phyloP scores from a whole-genome alignment of 208 protist species.

The Endotrypanum monterogeii region DNA sequence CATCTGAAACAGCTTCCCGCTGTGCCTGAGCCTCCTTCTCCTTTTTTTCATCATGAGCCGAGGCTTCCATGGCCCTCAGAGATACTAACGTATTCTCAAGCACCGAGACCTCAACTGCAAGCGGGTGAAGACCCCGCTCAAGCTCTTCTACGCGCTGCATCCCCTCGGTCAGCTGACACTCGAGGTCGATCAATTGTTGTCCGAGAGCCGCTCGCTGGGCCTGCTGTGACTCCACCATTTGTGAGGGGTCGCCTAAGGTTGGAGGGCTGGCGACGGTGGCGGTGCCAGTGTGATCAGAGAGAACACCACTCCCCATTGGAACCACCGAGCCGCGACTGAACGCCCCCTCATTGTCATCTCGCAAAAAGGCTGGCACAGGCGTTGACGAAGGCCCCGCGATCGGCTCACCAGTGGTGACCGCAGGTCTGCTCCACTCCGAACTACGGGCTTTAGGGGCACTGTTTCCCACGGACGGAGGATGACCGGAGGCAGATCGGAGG shows the following conservation, averaged over 20 bases:
- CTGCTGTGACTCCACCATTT: neutral
- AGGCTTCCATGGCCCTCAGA: constrained; percentile 13
- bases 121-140: constrained; percentile 10
- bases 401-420: neutral
- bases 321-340: no score
- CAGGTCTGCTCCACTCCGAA: neutral
- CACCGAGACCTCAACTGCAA: constrained; percentile 9
- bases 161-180: constrained; percentile 5
- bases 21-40: constrained; percentile 4
- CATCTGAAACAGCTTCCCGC: neutral
- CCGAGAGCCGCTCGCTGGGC: neutral
- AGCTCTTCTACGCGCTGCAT: constrained; percentile 15
- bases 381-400: neutral
- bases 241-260: neutral
- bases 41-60: neutral
- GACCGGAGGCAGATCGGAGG: neutral
- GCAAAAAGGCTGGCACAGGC: constrained; percentile 14
- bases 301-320: neutral
- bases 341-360: neutral
- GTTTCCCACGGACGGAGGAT: neutral
- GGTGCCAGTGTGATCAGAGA: neutral
- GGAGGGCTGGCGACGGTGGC: neutral
- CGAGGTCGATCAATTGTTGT: constrained; percentile 13
- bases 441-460: neutral
- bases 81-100: constrained; percentile 2